Evolutionary conservation across 331 rosid genomes (phyloP).

Genomic region (Spiraea crenata): DNA sequence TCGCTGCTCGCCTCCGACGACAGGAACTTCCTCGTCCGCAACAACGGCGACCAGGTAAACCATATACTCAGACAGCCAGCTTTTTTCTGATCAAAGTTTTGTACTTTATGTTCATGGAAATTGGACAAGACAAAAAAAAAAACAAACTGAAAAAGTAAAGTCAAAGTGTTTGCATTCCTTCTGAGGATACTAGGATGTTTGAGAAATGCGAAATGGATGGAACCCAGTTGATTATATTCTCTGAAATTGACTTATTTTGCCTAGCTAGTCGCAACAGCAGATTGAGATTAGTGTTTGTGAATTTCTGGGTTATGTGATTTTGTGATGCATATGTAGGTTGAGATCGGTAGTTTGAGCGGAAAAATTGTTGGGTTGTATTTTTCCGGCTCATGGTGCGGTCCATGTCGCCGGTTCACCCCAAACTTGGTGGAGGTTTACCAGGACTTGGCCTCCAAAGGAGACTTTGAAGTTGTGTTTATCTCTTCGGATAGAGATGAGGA

Average conservation of each 20-base stretch:
- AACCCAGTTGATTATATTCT: constrained; percentile 9
- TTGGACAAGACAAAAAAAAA: background rate
- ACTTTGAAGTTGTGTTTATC: constrained; percentile 42
- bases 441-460: constrained; percentile 32
- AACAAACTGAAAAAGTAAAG: too few species aligned
- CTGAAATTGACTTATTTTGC: background rate
- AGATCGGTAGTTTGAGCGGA: constrained; percentile 30
- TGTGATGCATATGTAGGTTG: constrained; percentile 22
- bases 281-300: background rate
- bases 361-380: constrained; percentile 45
- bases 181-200: background rate
- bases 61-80: background rate
- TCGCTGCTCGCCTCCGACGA: constrained; percentile 32
- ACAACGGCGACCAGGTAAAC: constrained; percentile 46
- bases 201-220: background rate
- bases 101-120: background rate
- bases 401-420: constrained; percentile 49
- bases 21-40: constrained; percentile 37
- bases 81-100: background rate
- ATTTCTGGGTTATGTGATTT: background rate
- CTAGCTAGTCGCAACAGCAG: background rate
- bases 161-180: background rate
- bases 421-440: constrained; percentile 31
- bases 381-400: constrained; percentile 52
- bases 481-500: constrained; percentile 42